Evolutionary conservation across 345 rosid species (phyloP), one percentile per base, ranked within the genome.

Genomic region (Acer campestre): DNA sequence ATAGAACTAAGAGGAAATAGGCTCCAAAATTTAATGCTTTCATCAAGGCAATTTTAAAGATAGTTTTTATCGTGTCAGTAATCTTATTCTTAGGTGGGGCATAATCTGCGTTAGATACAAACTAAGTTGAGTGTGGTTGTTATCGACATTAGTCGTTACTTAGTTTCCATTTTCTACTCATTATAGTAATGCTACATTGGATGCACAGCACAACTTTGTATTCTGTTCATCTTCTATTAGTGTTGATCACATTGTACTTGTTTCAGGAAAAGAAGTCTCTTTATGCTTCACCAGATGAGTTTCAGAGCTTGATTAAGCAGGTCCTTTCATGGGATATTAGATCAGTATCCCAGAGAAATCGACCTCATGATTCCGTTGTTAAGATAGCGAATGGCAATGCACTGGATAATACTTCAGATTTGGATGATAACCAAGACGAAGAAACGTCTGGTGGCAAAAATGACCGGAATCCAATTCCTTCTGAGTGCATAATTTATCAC

Each of bases 291-390:
- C 78, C 86, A 10, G 85, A 86, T 46, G 98, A 93, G 82, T 72
- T 93, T 4, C 88, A 86, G 79, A 80, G 77, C 83, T 83, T 95
- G 87, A 84, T 95, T 63, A 72, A 81, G 48, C 93, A 91, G 82
- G 96, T 91, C 23, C 93, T 95, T 70, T 88, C 94, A 17, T 95
- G 99, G 99, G 99, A 95, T 86, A 93, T 95, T 72, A 91, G 96
- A 74, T 93, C 99, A 68, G 78, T 90, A 72, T 95, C 96, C 13
- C 99, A 93, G 74, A 81, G 90, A 68, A 90, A 83, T 76, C 85
- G 80, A 80, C 93, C 90, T 76, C 91, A 80, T 67, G 77, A 85
- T 79, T 64, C 77, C 44, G 78, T 25, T 11, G 38, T 49, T 1
- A 68, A 59, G 59, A 64, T 20, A 0, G 80, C 65, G 70, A 78